A percentile compares a stretch with the other conserved stretches of the same genome.
These are phyloP conservation scores for Phragmites australis DNA, from an alignment of 176 grass and related monocot genomes.

Conservation along the genomic window DNA sequence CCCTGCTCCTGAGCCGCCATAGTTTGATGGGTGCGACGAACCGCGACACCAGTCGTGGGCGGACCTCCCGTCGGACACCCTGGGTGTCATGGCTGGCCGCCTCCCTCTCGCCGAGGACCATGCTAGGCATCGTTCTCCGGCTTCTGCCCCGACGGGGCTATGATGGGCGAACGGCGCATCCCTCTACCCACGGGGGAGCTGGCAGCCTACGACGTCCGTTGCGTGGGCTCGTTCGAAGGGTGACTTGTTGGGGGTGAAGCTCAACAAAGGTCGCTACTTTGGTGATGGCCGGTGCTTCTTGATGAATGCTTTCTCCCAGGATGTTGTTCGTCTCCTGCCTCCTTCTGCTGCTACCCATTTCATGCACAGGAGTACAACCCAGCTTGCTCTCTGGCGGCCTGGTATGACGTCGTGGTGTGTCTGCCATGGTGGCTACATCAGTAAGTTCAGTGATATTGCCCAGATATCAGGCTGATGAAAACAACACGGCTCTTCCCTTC, in stretches of 20 bases:
- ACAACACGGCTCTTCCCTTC: conserved; percentile 41
- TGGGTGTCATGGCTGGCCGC: conserved; percentile 20
- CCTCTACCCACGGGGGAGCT: neutral
- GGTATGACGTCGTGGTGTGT: conserved; percentile 40
- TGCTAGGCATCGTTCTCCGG: conserved; percentile 18
- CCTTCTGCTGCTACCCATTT: conserved; percentile 2
- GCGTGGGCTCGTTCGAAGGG: conserved; percentile 32
- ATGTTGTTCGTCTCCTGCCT: conserved; percentile 18
- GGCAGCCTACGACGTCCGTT: neutral
- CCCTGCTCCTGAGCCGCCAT: neutral
- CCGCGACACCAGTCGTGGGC: conserved; percentile 11
- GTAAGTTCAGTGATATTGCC: conserved; percentile 28
- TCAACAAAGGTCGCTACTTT: conserved; percentile 18
- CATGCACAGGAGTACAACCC: neutral
- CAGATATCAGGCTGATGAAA: conserved; percentile 27
- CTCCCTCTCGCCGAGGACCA: conserved; percentile 38
- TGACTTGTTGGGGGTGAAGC: conserved; percentile 39
- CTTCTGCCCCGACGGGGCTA: conserved; percentile 9
- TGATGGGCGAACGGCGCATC: neutral
- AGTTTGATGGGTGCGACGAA: neutral
- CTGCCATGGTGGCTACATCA: conserved; percentile 33
- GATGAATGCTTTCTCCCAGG: conserved; percentile 30
- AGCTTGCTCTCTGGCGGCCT: conserved; percentile 35
- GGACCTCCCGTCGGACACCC: conserved; percentile 39
- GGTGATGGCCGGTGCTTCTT: conserved; percentile 43